Evolutionary conservation across 371 early-diverging fungal genomes (phyloP).

Genomic region (Syncephalastrum racemosum): DNA sequence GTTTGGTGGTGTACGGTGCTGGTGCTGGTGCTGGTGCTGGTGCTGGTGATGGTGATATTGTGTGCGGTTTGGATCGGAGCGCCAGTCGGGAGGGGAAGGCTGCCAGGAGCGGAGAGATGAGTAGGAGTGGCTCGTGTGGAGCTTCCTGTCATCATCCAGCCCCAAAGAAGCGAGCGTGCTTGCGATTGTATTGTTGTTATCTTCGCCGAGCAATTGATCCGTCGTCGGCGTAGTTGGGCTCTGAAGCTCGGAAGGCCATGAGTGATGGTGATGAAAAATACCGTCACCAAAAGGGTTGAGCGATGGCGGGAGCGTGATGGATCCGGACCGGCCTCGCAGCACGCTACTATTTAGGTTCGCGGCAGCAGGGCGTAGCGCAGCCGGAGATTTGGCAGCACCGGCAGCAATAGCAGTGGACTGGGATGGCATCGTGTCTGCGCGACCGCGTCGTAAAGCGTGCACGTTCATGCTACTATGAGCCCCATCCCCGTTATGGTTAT

Average conservation of each 20-base stretch:
- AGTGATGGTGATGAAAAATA: slow-evolving; percentile 17
- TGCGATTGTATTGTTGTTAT: slow-evolving; percentile 53
- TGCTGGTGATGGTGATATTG: slow-evolving; percentile 25
- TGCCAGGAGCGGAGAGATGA: slow-evolving; percentile 26
- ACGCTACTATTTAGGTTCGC: slow-evolving; percentile 30
- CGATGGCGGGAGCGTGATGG: slow-evolving; percentile 28
- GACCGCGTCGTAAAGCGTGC: slow-evolving; percentile 8
- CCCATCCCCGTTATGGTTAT: too few relatives aligned
- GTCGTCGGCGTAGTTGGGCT: slow-evolving; percentile 38
- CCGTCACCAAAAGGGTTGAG: slow-evolving; percentile 22
- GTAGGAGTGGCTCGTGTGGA: slow-evolving; percentile 29
- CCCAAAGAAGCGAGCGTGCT: slow-evolving; percentile 73
- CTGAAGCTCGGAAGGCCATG: slow-evolving; percentile 10
- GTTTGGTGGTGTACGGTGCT: slow-evolving; percentile 16
- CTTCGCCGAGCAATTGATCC: slow-evolving; percentile 41
- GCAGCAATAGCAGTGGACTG: slow-evolving; percentile 14
- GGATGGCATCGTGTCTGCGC: slow-evolving; percentile 25
- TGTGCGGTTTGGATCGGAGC: slow-evolving; percentile 18
- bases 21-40: slow-evolving; percentile 21
- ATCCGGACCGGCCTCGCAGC: slow-evolving; percentile 52
- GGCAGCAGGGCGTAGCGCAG: neutral
- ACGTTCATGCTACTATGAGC: too few relatives aligned
- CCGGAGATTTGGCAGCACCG: slow-evolving; percentile 1
- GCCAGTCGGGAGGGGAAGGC: slow-evolving; percentile 5
- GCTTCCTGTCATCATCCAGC: slow-evolving; percentile 53